Evolutionary conservation across 805 yeast genomes (phyloP), one percentile per base, ranked within the genome.

Genomic region (Nakazawaea molendinolei): DNA sequence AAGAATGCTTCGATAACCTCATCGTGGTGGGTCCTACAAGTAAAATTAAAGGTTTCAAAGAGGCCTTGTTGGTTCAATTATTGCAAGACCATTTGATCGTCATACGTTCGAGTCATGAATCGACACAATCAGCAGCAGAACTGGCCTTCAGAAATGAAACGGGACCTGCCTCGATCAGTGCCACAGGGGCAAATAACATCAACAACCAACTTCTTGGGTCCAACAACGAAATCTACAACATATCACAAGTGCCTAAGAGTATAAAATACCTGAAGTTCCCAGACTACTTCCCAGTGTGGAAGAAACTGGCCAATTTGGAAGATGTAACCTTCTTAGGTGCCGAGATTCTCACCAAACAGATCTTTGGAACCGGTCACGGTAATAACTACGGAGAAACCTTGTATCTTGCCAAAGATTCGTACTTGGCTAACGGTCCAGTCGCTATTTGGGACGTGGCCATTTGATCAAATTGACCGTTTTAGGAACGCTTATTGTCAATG

Each of bases 281-380:
- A 0, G 97, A 90, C 38, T 89, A 90, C 57, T 90, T 90, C 60
- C 85, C 95, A 1, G 95, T 86, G 46, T 90, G 97, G 97, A 89
- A 89, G 60, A 76, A 75, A 55, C 58, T 41, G 28, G 58, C 60
- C 25, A 87, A 90, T 1, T 79, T 81, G 71, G 78, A 80, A 40
- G 87, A 85, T 46, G 74, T 80, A 22, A 69, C 76, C 40, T 86
- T 89, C 52, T 61, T 89, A 43, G 97, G 97, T 2, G 95, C 84
- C 3, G 85, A 86, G 57, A 83, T 89, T 33, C 80, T 86, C 29
- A 76, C 95, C 14, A 86, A 85, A 57, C 95, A 86, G 61, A 74
- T 85, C 10, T 89, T 83, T 52, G 74, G 79, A 7, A 67, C 68
- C 34, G 71, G 76, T 30, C 77, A 79, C 34, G 58, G 71, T 12